Evolutionary conservation across 2,329 filamentous ascomycete genomes (phyloP).

Genomic region (Cladosporium halotolerans): DNA sequence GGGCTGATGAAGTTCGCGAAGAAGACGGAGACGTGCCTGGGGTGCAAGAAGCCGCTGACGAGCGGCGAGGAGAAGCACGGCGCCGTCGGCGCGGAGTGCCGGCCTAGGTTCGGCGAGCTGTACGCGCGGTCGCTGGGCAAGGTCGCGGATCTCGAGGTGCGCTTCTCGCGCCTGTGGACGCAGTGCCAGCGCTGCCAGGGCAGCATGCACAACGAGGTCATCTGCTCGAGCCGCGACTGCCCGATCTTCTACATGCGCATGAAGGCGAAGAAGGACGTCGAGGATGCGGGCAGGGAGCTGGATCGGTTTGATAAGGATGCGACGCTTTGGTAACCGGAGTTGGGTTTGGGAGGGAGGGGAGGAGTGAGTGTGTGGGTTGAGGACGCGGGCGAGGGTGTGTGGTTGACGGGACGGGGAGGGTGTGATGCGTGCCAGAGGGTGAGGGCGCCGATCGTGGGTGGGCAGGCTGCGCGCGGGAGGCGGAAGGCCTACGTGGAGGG

Average conservation of each 20-base stretch:
- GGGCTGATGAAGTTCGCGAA: slow-evolving; percentile 98
- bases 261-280: slow-evolving; percentile 99
- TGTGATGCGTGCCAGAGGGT: no score
- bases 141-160: slow-evolving; percentile 84
- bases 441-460: not conserved
- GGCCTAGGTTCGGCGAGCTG: slow-evolving; percentile 78
- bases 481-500: not conserved
- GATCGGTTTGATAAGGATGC: slow-evolving; percentile 82
- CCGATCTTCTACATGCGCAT: slow-evolving; percentile 99
- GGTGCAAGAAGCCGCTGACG: slow-evolving; percentile 91
- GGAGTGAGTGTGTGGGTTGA: not conserved
- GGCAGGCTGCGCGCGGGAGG: not conserved
- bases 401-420: no score
- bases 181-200: slow-evolving; percentile 97
- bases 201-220: slow-evolving; percentile 96
- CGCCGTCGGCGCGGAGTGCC: slow-evolving; percentile 82
- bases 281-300: slow-evolving; percentile 88
- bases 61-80: slow-evolving; percentile 73
- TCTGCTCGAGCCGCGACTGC: slow-evolving; percentile 92
- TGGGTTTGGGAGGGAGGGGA: not conserved
- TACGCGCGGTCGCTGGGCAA: slow-evolving; percentile 87
- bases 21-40: slow-evolving; percentile 97
- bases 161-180: slow-evolving; percentile 91
- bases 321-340: slow-evolving; percentile 52
- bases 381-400: not conserved